Evolutionary conservation across 495 filamentous ascomycete species (phyloP).

Genomic region (Achaetomiella virescens): DNA sequence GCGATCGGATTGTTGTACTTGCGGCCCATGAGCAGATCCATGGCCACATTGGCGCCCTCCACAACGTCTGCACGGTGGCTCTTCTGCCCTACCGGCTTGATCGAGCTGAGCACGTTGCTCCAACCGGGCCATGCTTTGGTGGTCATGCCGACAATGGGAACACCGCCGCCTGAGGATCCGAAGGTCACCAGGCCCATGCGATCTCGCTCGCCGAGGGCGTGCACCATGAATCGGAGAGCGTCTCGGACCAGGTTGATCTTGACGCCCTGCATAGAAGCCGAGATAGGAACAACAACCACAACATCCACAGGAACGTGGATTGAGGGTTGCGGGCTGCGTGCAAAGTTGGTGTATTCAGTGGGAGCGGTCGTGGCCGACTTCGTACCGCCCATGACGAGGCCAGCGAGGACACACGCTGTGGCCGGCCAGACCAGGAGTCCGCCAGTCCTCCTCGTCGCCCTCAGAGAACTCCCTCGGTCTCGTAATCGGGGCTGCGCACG

Average conservation of each 20-base stretch:
- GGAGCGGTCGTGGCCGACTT: conserved; percentile 73
- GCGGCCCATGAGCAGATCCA: conserved; percentile 97
- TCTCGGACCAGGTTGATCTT: conserved; percentile 97
- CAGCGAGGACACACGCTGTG: conserved; percentile 77
- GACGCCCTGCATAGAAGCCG: conserved; percentile 97
- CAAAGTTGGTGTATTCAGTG: conserved; percentile 71
- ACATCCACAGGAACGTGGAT: conserved; percentile 92
- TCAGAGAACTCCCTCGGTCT: conserved; percentile 72
- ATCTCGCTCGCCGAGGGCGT: conserved; percentile 86
- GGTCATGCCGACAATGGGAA: conserved; percentile 96
- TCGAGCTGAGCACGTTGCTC: conserved; percentile 78
- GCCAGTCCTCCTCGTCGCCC: conserved; percentile 86
- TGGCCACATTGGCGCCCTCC: conserved; percentile 95
- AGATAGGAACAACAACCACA: conserved; percentile 94
- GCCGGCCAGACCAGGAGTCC: conserved; percentile 51
- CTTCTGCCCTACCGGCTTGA: conserved; percentile 92
- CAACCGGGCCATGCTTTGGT: conserved; percentile 90
- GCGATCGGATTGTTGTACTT: conserved; percentile 95
- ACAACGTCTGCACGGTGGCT: conserved; percentile 95
- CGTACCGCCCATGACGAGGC: conserved; percentile 74
- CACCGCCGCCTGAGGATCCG: conserved; percentile 87
- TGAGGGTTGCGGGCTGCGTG: conserved; percentile 51
- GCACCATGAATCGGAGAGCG: conserved; percentile 85
- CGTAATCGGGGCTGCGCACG: conserved; percentile 63
- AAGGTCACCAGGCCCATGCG: conserved; percentile 98